These are phyloP conservation scores for Jaminaea rosea DNA, from an alignment of 1,284 basidiomycete species.

Conservation along the genomic window DNA sequence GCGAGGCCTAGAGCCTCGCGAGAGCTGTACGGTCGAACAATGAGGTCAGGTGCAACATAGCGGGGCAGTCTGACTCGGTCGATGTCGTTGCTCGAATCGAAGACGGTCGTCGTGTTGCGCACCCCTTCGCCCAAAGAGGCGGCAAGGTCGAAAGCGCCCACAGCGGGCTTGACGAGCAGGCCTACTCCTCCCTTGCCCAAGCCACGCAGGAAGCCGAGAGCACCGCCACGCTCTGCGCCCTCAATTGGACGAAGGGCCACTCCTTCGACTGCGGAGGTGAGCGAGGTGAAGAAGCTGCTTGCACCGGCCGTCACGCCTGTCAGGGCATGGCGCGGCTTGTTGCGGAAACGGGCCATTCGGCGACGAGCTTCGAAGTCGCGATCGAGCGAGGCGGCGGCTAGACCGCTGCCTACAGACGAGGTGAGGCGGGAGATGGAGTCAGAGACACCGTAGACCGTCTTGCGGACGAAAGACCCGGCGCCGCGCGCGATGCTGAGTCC, in stretches of 20 bases:
- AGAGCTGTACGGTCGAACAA: slow-evolving; percentile 57
- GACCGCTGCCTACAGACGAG: slow-evolving; percentile 89
- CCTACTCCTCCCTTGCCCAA: slow-evolving; percentile 93
- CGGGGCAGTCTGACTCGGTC: slow-evolving; percentile 84
- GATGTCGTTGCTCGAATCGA: slow-evolving; percentile 84
- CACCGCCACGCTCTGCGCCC: slow-evolving; percentile 88
- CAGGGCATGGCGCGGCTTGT: slow-evolving; percentile 92
- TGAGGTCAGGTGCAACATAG: slow-evolving; percentile 57
- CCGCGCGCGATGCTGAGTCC: slow-evolving; percentile 97
- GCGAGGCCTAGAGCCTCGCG: slow-evolving; percentile 89
- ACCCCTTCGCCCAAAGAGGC: slow-evolving; percentile 88
- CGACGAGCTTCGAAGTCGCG: slow-evolving; percentile 86
- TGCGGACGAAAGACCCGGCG: slow-evolving; percentile 77
- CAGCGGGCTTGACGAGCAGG: slow-evolving; percentile 87
- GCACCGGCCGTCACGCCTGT: slow-evolving; percentile 86
- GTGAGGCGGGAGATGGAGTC: slow-evolving; percentile 97
- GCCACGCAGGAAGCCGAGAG: slow-evolving; percentile 93
- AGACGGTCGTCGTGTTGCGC: slow-evolving; percentile 85
- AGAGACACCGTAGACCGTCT: slow-evolving; percentile 91
- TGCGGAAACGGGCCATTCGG: slow-evolving; percentile 77
- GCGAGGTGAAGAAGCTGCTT: slow-evolving; percentile 83
- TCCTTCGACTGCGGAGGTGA: slow-evolving; percentile 92
- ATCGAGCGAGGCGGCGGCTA: slow-evolving; percentile 93
- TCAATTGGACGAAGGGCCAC: slow-evolving; percentile 93
- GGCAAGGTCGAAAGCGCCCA: slow-evolving; percentile 91